Evolutionary conservation across 345 rosid species (phyloP), one percentile per base, ranked within the genome.

Genomic region (Eucalyptus fibrosa): DNA sequence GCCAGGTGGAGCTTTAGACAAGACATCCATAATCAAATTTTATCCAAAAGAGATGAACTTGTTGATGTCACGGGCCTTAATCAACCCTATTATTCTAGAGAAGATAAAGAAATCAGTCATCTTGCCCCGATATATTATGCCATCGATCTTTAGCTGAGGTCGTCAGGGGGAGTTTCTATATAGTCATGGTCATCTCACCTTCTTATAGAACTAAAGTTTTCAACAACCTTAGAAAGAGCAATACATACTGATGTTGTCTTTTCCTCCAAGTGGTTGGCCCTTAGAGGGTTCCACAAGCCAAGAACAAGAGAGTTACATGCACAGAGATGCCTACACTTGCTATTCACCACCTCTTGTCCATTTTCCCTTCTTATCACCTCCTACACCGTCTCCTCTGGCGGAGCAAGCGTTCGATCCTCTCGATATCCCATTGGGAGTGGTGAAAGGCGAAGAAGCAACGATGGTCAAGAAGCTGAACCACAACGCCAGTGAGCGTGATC

Each of bases 401-500:
- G 83, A 77, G 83, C 47, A 21, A 21, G 28, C 47, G 47, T 21
- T 21, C 47, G 16, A 37, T 37, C 45, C 47, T 37, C 30, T 12
- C 28, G 47, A 13, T 40, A 77, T 11, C 47, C 47, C 83, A 4
- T 77, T 21, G 6, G 47, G 16, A 77, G 47, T 3, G 83, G 83
- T 13, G 14, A 77, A 77, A 4, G 47, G 4, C 56, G 56, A 42
- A 7, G 47, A 77, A 77, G 47, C 28, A 12, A 40, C 69, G 67
- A 17, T 85, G 45, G 93, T 88, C 4, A 83, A 94, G 95, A 96
- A 94, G 93, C 92, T 95, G 32, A 92, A 92, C 87, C 98, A 95
- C 93, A 95, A 94, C 47, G 97, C 98, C 18, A 94, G 92, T 10
- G 98, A 96, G 83, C 93, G 96, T 6, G 92, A 92, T 44, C 96